phyloP scores from a whole-genome alignment of 306 rosid genomes.

The Argentina anserina region DNA sequence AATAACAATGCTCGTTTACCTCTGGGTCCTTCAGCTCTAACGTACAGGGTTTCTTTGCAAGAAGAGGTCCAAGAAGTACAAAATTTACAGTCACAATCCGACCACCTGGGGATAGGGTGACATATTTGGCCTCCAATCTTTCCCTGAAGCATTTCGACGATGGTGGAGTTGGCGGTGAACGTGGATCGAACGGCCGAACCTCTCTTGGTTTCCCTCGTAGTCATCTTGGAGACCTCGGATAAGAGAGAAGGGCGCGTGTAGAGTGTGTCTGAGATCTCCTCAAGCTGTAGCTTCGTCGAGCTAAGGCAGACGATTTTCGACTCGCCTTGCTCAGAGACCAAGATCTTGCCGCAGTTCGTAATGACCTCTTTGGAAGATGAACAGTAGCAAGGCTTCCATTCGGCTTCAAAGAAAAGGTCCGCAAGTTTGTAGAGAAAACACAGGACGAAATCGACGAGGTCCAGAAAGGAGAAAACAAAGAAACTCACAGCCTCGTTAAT shows the following conservation, averaged over 20 bases:
- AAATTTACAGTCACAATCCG: slow-evolving; percentile 75
- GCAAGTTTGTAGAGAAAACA: slow-evolving; percentile 63
- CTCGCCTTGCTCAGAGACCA: slow-evolving; percentile 76
- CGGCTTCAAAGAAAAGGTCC: slow-evolving; percentile 69
- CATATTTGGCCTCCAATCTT: slow-evolving; percentile 38
- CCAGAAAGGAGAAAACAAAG: slow-evolving; percentile 50
- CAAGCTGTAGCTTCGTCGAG: slow-evolving; percentile 56
- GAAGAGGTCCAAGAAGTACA: slow-evolving; percentile 67
- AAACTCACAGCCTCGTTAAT: slow-evolving; percentile 69
- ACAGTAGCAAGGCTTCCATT: slow-evolving; percentile 81
- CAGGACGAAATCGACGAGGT: slow-evolving; percentile 57
- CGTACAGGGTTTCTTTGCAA: slow-evolving; percentile 52
- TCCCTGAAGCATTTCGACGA: slow-evolving; percentile 77
- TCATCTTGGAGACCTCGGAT: slow-evolving; percentile 58
- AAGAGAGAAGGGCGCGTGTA: slow-evolving; percentile 68
- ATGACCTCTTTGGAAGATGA: slow-evolving; percentile 66
- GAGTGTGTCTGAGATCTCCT: slow-evolving; percentile 86
- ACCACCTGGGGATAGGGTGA: slow-evolving; percentile 66
- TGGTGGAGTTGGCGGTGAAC: slow-evolving; percentile 52
- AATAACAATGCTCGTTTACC: slow-evolving; percentile 31
- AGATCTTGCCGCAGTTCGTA: slow-evolving; percentile 63
- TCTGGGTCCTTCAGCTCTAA: slow-evolving; percentile 47
- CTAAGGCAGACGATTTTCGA: slow-evolving; percentile 62
- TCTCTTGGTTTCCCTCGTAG: slow-evolving; percentile 30
- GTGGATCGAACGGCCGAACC: slow-evolving; percentile 22